Evolutionary conservation across 108 stramenopile genomes (phyloP).

Genomic region (Cyclotella atomus): DNA sequence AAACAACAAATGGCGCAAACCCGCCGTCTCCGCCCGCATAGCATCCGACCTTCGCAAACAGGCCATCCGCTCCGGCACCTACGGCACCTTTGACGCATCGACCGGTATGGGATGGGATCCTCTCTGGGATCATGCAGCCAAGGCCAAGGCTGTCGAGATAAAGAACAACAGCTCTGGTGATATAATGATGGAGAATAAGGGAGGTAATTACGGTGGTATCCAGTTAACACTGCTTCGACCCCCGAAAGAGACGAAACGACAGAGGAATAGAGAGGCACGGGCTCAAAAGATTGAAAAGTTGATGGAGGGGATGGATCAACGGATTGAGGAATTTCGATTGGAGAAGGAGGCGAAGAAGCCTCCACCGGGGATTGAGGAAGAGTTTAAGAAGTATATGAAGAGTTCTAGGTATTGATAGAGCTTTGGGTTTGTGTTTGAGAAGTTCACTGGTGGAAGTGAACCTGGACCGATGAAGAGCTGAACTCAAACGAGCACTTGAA

Average conservation of each 20-base stretch:
- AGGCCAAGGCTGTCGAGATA: slow-evolving; percentile 15
- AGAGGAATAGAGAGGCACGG: slow-evolving; percentile 72
- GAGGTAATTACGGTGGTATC: slow-evolving; percentile 31
- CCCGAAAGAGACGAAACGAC: slow-evolving; percentile 62
- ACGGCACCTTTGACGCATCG: slow-evolving; percentile 64
- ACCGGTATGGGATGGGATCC: slow-evolving; percentile 84
- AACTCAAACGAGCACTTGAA: too few relatives aligned
- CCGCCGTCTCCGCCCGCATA: slow-evolving; percentile 63
- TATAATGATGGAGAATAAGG: neutral
- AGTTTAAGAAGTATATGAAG: slow-evolving; percentile 46
- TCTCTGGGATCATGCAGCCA: slow-evolving; percentile 65
- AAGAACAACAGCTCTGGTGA: neutral
- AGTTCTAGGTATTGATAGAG: neutral
- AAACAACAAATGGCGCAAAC: slow-evolving; percentile 66
- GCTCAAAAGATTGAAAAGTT: slow-evolving; percentile 74
- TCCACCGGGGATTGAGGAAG: slow-evolving; percentile 43
- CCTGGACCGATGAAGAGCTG: too few relatives aligned
- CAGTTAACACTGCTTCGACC: slow-evolving; percentile 55
- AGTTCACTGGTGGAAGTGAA: too few relatives aligned
- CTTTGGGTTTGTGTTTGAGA: too few relatives aligned
- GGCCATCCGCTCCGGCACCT: slow-evolving; percentile 70
- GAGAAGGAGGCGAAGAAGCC: slow-evolving; percentile 59
- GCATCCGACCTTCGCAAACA: slow-evolving; percentile 76
- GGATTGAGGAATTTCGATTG: slow-evolving; percentile 70
- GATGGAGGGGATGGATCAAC: slow-evolving; percentile 58